Evolutionary conservation across 139 green algal species (phyloP), one percentile per base, ranked within the genome.

Genomic region (Choricystis sp.): DNA sequence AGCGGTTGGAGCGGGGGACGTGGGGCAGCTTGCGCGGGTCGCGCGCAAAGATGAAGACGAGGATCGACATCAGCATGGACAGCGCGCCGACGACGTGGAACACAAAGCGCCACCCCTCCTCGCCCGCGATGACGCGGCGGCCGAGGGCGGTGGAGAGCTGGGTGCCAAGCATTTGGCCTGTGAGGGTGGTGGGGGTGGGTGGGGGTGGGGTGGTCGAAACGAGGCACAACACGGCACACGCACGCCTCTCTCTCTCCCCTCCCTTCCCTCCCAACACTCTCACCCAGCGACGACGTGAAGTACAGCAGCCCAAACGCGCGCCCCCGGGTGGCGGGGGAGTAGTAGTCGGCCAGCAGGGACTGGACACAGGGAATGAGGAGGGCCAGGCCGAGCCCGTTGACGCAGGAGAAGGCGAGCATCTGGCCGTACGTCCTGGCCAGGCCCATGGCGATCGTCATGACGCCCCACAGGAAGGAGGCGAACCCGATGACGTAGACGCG

Each of bases 401-500:
- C 59, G 25, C 73, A 80, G 70, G 74, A 83, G 23, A 86, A 78
- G 1, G 77, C 26, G n/a, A 84, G 70, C 28, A 74, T 81, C 55
- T 79, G 56, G 0, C 24, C 29, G 4, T 74, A 28, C 2, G 62
- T 67, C n/a, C 20, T 60, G 57, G 68, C 72, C 9, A 81, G 59
- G 29, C 75, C 76, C 26, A 91, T 85, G 27, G 76, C 73, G 1
- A 64, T 59, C 3, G 77, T 87, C 81, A 91, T 87, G 28, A 85
- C 65, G n/a, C 81, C 84, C 84, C 84, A 91, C 5, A 90, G 66
- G 30, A 86, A 67, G 29, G 72, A 81, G 4, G 83, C 84, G n/a
- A 55, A 63, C 9, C 72, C 70, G n/a, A 91, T 72, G 3, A 91
- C 76, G 3, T 68, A 29, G 1, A 72, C 73, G 3, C 84, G 74